Conservation (phyloP, 2,329 filamentous ascomycete species). For the Pestalotiopsis sp. region DNA sequence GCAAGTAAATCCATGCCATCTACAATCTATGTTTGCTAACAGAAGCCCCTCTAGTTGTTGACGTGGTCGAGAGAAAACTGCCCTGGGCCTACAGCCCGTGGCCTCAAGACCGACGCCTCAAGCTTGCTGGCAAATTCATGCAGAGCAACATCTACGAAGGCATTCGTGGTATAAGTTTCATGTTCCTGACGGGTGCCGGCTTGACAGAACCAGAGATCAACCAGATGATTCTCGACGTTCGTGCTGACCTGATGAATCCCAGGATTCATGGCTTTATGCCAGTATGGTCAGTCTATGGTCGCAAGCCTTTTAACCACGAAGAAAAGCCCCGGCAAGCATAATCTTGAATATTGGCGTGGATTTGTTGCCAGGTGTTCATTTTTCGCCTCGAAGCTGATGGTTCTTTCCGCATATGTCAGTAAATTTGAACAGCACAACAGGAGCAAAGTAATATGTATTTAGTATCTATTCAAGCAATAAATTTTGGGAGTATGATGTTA, state of each 20-base stretch:
- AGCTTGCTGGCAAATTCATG: slow-evolving; percentile 5
- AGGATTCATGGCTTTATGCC: background rate
- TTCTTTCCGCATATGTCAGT: background rate
- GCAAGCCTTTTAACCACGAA: slow-evolving; percentile 4
- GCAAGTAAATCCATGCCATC: slow-evolving; percentile 2
- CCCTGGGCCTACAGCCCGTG: background rate
- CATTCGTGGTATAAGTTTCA: slow-evolving; percentile 6
- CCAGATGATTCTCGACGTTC: background rate
- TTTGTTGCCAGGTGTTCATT: background rate
- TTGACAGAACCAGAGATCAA: background rate
- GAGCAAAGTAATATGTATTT: background rate
- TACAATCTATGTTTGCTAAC: background rate
- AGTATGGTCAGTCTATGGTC: background rate
- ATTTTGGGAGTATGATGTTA: background rate
- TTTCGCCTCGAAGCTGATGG: background rate
- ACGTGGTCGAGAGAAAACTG: slow-evolving; percentile 6
- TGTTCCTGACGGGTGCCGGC: slow-evolving; percentile 5
- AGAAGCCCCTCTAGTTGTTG: background rate
- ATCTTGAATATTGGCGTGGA: background rate
- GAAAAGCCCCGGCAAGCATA: background rate
- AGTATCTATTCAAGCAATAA: background rate
- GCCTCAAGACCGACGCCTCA: background rate
- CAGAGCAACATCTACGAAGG: slow-evolving; percentile 10
- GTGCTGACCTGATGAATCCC: background rate
- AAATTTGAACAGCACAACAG: background rate